Evolutionary conservation across 495 filamentous ascomycete species (phyloP).

Genomic region (Tuber microsphaerosporum): DNA sequence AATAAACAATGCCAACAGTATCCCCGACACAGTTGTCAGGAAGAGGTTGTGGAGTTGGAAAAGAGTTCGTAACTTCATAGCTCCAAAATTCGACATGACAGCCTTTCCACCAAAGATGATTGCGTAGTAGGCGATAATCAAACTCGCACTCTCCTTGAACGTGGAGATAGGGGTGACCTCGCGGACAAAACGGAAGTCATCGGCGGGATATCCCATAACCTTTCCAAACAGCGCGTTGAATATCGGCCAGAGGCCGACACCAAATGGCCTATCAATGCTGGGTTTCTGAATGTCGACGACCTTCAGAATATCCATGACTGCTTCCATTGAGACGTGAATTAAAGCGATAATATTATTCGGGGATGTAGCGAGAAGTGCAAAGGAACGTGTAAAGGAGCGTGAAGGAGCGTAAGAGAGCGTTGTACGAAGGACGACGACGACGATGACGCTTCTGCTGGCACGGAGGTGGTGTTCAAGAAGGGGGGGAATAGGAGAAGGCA

Average conservation of each 20-base stretch:
- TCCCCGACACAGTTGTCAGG: constrained; percentile 62
- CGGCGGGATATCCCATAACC: constrained; percentile 63
- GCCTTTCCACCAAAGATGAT: constrained; percentile 70
- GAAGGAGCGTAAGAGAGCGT: constrained; percentile 7
- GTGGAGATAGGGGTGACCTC: constrained; percentile 66
- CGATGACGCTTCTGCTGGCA: not conserved
- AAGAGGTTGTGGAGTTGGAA: constrained; percentile 80
- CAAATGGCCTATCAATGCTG: constrained; percentile 85
- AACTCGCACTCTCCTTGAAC: constrained; percentile 55
- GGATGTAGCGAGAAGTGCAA: constrained; percentile 26
- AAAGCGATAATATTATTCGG: constrained; percentile 7
- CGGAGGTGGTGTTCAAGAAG: constrained; percentile 12
- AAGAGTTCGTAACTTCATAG: constrained; percentile 59
- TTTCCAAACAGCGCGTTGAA: constrained; percentile 76
- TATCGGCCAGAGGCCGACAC: constrained; percentile 84
- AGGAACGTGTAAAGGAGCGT: constrained; percentile 19
- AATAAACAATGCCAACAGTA: constrained; percentile 61
- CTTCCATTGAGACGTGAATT: constrained; percentile 22
- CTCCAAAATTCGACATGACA: constrained; percentile 60
- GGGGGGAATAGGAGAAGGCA: constrained; percentile 1
- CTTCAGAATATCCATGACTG: constrained; percentile 51
- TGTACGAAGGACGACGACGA: not conserved
- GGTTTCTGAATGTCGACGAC: constrained; percentile 57
- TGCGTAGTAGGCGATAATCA: constrained; percentile 64
- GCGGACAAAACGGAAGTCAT: constrained; percentile 63